Evolutionary conservation across 1,139 yeast genomes (phyloP).

Genomic region (Zygoascus hellenicus): DNA sequence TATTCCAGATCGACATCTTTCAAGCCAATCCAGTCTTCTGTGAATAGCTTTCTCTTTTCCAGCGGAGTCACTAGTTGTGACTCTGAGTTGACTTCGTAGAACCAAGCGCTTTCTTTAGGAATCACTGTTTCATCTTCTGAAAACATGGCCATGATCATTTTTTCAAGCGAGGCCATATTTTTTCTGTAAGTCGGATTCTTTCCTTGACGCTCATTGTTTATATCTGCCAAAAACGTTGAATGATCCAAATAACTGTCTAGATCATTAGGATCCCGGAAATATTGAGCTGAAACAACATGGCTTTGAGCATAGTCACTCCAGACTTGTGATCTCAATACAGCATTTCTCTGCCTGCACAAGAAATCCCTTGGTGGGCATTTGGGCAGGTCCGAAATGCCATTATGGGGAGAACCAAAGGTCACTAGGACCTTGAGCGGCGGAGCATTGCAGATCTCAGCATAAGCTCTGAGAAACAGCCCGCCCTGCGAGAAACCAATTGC

Average conservation of each 20-base stretch:
- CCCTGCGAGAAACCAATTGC: constrained; percentile 83
- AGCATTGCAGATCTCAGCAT: constrained; percentile 50
- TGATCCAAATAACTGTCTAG: constrained; percentile 45
- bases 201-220: constrained; percentile 53
- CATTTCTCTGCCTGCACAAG: constrained; percentile 55
- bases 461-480: constrained; percentile 63
- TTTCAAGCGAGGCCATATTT: constrained; percentile 42
- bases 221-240: constrained; percentile 53
- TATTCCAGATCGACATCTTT: constrained; percentile 48
- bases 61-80: constrained; percentile 44
- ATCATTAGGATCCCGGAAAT: constrained; percentile 49
- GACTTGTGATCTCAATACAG: constrained; percentile 51
- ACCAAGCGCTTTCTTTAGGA: constrained; percentile 67
- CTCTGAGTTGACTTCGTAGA: constrained; percentile 47
- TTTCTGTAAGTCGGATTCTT: constrained; percentile 38
- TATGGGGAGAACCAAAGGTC: constrained; percentile 80
- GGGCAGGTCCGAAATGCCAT: constrained; percentile 70
- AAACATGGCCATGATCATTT: constrained; percentile 56
- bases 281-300: constrained; percentile 65
- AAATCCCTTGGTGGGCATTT: constrained; percentile 53
- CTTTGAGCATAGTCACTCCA: constrained; percentile 57
- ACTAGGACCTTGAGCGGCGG: constrained; percentile 50
- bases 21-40: constrained; percentile 56
- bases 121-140: constrained; percentile 58
- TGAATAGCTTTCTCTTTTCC: constrained; percentile 46